Evolutionary conservation across 768 basidiomycete genomes (phyloP).

Genomic region (Boletus subcaerulescens): DNA sequence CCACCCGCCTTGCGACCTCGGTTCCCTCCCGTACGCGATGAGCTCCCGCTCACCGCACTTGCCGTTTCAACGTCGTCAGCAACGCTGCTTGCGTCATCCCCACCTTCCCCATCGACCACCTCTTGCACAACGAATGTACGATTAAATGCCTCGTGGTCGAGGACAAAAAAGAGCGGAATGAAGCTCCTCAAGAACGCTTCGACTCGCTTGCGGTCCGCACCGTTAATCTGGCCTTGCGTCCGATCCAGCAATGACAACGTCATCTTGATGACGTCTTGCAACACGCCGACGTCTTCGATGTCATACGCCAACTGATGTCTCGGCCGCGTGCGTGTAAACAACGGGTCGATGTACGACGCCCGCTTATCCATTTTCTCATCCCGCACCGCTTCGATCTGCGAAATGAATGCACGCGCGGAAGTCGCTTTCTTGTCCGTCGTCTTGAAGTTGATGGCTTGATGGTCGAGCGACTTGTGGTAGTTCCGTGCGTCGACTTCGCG

Average conservation of each 20-base stretch:
- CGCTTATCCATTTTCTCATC: conserved; percentile 79
- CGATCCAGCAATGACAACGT: conserved; percentile 90
- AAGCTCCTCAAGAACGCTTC: conserved; percentile 79
- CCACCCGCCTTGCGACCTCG: conserved; percentile 40
- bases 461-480: conserved; percentile 90
- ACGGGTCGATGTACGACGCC: conserved; percentile 53
- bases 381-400: conserved; percentile 79
- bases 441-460: conserved; percentile 91
- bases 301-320: conserved; percentile 79
- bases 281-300: conserved; percentile 67
- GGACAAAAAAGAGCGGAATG: conserved; percentile 73
- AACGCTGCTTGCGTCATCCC: conserved; percentile 41
- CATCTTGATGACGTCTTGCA: conserved; percentile 88
- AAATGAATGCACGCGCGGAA: conserved; percentile 71
- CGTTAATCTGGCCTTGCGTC: conserved; percentile 69
- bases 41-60: conserved; percentile 26
- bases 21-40: conserved; percentile 34
- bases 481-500: conserved; percentile 93
- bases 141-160: conserved; percentile 69
- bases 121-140: conserved; percentile 64
- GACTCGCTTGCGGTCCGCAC: conserved; percentile 72
- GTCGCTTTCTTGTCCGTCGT: conserved; percentile 83
- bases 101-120: conserved; percentile 58
- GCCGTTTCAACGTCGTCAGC: conserved; percentile 38
- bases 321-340: conserved; percentile 58